phyloP scores from a whole-genome alignment of 1,284 basidiomycete species.

The Acaromyces ingoldii region DNA sequence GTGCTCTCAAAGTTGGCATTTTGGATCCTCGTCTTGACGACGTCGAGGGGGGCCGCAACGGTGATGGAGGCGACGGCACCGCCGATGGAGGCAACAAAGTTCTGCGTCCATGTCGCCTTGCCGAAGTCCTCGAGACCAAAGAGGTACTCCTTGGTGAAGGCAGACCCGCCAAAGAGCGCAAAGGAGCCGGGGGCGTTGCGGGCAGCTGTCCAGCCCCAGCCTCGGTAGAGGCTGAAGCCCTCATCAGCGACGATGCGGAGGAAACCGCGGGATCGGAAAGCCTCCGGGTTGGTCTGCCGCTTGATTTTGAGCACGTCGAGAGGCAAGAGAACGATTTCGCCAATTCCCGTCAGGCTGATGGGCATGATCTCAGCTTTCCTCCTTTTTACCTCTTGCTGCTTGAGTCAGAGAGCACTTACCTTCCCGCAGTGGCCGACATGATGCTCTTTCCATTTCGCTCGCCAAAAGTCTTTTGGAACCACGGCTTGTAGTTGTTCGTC shows the following conservation, averaged over 20 bases:
- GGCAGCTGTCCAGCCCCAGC: conserved; percentile 98
- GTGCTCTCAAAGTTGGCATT: conserved; percentile 95
- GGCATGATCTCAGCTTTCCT: neutral
- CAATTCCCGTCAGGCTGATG: conserved; percentile 60
- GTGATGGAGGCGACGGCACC: conserved; percentile 94
- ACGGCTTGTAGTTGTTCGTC: conserved; percentile 66
- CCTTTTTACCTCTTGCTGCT: neutral
- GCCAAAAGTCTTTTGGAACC: conserved; percentile 81
- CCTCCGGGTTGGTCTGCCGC: conserved; percentile 56
- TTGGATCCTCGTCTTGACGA: conserved; percentile 82
- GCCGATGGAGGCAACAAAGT: conserved; percentile 69
- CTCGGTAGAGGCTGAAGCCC: conserved; percentile 81
- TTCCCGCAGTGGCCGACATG: conserved; percentile 87
- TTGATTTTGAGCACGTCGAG: conserved; percentile 97
- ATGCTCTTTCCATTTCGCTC: conserved; percentile 92
- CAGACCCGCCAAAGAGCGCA: conserved; percentile 86
- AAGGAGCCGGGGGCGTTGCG: conserved; percentile 94
- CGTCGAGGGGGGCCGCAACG: conserved; percentile 90
- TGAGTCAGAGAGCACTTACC: conserved; percentile 7
- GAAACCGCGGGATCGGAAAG: conserved; percentile 62
- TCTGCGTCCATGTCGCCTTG: conserved; percentile 89
- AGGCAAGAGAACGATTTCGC: conserved; percentile 91
- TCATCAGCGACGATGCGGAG: conserved; percentile 87
- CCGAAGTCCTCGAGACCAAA: conserved; percentile 85
- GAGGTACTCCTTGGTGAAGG: conserved; percentile 86